Percentiles rank a stretch among this genome's conserved stretches.
Evolutionary conservation across 345 rosid genomes (phyloP).

Genomic region (Eucalyptus polyanthemos): DNA sequence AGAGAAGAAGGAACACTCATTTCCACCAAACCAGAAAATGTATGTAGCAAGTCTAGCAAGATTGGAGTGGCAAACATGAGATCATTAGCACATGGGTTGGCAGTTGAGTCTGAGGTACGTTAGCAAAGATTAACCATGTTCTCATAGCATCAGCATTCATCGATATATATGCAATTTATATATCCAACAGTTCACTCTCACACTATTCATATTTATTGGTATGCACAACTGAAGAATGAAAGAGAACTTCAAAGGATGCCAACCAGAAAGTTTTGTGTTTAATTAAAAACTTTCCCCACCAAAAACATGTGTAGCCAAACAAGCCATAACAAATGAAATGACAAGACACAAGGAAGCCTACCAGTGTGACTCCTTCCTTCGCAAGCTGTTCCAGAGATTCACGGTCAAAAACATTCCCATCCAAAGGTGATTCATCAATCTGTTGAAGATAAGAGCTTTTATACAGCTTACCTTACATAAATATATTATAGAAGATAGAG

Average conservation of each 20-base stretch:
- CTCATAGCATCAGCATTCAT: background rate
- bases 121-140: background rate
- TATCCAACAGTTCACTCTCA: background rate
- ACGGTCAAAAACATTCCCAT: constrained; percentile 85
- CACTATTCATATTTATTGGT: background rate
- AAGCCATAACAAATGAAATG: background rate
- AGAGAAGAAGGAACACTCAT: background rate
- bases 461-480: constrained; percentile 1
- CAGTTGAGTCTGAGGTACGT: background rate
- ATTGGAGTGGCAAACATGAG: background rate
- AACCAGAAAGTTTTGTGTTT: background rate
- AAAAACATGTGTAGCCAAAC: background rate
- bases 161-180: background rate
- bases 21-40: background rate
- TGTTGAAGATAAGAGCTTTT: constrained; percentile 13
- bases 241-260: background rate
- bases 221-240: background rate
- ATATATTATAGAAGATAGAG: background rate
- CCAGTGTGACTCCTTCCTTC: constrained; percentile 97
- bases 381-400: constrained; percentile 80
- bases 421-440: constrained; percentile 96
- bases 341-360: constrained; percentile 16
- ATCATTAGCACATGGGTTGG: background rate
- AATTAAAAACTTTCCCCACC: background rate
- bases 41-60: background rate